A percentile compares a stretch with the other conserved stretches of the same genome.
These are phyloP conservation scores for Berberis vulgaris DNA, from an alignment of 164 flowering plant genomes.

Conservation along the genomic window DNA sequence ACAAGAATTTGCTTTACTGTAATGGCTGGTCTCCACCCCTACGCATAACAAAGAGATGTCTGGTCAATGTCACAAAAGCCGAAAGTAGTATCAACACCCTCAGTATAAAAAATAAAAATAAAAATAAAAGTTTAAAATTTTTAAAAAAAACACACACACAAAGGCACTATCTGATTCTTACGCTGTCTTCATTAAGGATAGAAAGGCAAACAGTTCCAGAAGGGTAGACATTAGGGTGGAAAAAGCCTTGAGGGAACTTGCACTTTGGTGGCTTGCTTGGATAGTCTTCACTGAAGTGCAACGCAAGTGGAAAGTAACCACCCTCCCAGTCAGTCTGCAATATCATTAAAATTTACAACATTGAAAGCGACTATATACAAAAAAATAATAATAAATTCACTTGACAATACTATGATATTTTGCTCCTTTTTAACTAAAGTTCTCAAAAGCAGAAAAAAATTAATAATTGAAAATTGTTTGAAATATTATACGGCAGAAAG, in stretches of 20 bases:
- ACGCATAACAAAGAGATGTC: slow-evolving; percentile 4
- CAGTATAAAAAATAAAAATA: background rate
- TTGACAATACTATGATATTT: background rate
- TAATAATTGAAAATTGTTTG: no score
- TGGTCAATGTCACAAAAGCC: no score
- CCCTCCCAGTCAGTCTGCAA: slow-evolving; percentile 98
- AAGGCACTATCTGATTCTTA: slow-evolving; percentile 29
- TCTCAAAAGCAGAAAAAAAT: no score
- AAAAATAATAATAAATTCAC: background rate
- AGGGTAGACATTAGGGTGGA: slow-evolving; percentile 96
- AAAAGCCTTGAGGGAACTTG: slow-evolving; percentile 87
- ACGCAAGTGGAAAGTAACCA: slow-evolving; percentile 67
- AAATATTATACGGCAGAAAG: no score
- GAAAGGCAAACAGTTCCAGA: slow-evolving; percentile 97
- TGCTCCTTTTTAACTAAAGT: no score
- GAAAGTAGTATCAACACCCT: background rate
- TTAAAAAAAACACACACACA: background rate
- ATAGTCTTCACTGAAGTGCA: slow-evolving; percentile 84
- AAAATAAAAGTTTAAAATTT: background rate
- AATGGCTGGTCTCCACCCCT: slow-evolving; percentile 99
- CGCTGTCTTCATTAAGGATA: slow-evolving; percentile 91
- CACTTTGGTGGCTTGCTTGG: slow-evolving; percentile 98
- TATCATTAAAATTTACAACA: background rate
- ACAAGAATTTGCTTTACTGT: slow-evolving; percentile 91
- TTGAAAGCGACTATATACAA: background rate